Conservation (phyloP, 495 filamentous ascomycete genomes). For the Tuber aestivum region DNA sequence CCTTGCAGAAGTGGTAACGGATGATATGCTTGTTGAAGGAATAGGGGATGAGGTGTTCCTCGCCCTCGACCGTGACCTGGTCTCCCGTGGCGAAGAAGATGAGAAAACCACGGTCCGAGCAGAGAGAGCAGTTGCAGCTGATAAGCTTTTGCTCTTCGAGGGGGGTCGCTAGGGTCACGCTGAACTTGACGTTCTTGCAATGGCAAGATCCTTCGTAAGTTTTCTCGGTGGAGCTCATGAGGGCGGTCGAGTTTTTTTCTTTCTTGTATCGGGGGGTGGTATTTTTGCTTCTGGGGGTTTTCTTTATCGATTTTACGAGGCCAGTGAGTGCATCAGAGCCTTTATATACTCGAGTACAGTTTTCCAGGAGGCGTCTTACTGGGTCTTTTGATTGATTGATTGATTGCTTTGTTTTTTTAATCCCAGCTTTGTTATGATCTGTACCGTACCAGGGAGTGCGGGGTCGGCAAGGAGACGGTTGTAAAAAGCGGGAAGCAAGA, state of each 20-base stretch:
- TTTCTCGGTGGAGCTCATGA: constrained; percentile 4
- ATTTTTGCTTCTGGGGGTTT: not conserved
- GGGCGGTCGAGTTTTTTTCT: too few relatives aligned
- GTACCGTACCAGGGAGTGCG: not conserved
- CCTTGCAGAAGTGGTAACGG: constrained; percentile 19
- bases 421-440: not conserved
- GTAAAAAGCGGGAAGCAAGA: not conserved
- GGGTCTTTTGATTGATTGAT: not conserved
- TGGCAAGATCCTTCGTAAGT: constrained; percentile 21
- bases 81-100: constrained; percentile 11
- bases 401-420: not conserved
- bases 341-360: constrained; percentile 4
- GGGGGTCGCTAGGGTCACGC: constrained; percentile 6
- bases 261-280: not conserved
- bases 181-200: constrained; percentile 17
- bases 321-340: not conserved
- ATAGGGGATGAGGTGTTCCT: constrained; percentile 15
- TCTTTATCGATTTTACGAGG: not conserved
- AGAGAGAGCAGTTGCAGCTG: constrained; percentile 20
- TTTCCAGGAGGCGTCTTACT: not conserved
- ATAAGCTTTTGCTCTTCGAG: constrained; percentile 9
- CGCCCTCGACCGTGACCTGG: constrained; percentile 8
- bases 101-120: constrained; percentile 10
- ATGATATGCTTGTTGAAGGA: constrained; percentile 18
- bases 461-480: not conserved